Base-by-base conservation (phyloP, 1,284 basidiomycete species). In the Ceratobasidium sp. region DNA sequence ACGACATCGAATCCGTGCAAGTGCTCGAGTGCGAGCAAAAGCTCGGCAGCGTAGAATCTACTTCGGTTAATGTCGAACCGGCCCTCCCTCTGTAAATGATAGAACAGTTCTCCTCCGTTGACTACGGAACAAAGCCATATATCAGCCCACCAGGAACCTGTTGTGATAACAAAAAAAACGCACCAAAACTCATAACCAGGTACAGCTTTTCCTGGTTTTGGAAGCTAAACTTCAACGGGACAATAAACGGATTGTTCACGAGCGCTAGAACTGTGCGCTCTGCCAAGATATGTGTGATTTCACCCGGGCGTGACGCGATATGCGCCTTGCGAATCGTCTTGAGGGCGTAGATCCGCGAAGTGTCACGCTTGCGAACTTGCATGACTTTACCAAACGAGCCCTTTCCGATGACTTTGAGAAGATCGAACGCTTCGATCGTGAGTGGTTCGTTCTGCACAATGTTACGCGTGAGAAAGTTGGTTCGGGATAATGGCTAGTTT, bases 381-480 rank as follows among this genome's bases (percentile, higher is more conserved):
- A 99, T 99, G 28, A 99, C 97, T 70, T 95, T 94, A n/a, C 98
- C 98, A 85, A 99, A 99, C 0, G 98, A 99, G 5, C 98, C 98
- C 72, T 96, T 93, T 66, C 98, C 98, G 86, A 99, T 99, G 81
- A 99, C 93, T 86, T 98, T 98, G 84, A 99, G 91, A 87, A 99
- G 98, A 83, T 99, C 98, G 84, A 99, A 99, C 85, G 99, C 97
- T 84, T 93, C 91, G 55, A 96, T 96, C 39, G 91, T 94, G 77
- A 97, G 89, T 88, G 93, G 87, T 84, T 95, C 92, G 83, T 94
- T 92, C 83, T 84, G 78, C 80, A 81, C 33, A 33, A 33, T 33
- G 81, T 60, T 82, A 56, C 15, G 46, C 23, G 44, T 72, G 23
- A 75, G 58, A 20, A 55, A 23, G 23, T 64, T 12, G 53, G 55